Base-by-base conservation (phyloP, 331 rosid species). In the Prunus yedoensis region DNA sequence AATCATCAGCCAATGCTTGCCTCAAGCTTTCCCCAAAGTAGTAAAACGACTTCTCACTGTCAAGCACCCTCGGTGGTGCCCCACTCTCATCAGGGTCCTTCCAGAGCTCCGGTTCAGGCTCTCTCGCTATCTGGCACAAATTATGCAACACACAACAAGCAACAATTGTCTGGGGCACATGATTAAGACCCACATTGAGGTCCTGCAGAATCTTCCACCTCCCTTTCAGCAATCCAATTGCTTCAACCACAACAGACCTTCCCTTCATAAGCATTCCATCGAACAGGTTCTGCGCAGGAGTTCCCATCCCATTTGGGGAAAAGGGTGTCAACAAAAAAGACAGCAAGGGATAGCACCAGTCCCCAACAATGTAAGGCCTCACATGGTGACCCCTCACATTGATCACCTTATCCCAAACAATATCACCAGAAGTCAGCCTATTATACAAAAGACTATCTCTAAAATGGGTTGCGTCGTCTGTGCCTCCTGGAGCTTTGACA, bases 221-320 rank as follows among this genome's bases (percentile, higher is more conserved):
- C 13, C 95, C 99, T 17, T 94, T 94, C 2, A 94, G 96, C 83
- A 94, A 49, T 12, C 93, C 95, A 68, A 94, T 89, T 10, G 97
- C 99, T 3, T 94, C 97, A 13, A 89, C 97, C 15, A 92, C 97
- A 2, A 82, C 90, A 0, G 93, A 90, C 74, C 99, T 74, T 38
- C 96, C 99, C 85, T 92, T 94, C 97, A 94, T 94, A 1, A 94
- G 86, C 99, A 92, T 92, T 73, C 97, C 92, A 75, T 89, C 96
- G 11, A 92, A 94, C 74, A 92, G 69, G 77, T 94, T 94, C 88
- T 92, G 97, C 0, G 96, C 92, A 9, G 97, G 96, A 4, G 88
- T 80, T 13, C 97, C 99, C 90, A 86, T 80, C 60, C 97, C 99
- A 50, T 78, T 81, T 0, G 90, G 86, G 0, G 97, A 92, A 54